Evolutionary conservation across 306 rosid species (phyloP), one percentile per base, ranked within the genome.

Genomic region (Alnus glutinosa): DNA sequence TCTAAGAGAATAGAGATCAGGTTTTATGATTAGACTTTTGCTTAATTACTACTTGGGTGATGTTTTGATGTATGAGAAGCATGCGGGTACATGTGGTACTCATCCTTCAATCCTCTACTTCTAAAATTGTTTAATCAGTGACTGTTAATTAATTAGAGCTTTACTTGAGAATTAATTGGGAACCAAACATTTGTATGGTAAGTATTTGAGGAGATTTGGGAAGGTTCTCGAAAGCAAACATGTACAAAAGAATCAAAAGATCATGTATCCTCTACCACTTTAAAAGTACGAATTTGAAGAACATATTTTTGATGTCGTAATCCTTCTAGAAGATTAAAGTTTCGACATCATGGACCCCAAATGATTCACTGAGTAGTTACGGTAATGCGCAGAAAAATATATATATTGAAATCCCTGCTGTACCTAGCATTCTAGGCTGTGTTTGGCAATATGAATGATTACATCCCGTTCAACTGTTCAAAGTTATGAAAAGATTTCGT

Each of bases 161-260:
- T 50, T 42, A 58, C 51, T 68, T 68, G 15, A 16, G 51, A 68
- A 44, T 18, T 42, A 9, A 28, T 0, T 7, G 46, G 34, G 32
- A n/a, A 68, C 72, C 72, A 42, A 4, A 44, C 51, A 68, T 11
- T 42, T 68, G 72, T 42, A 9, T n/a, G 7, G 6, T 9, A 18
- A 8, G 30, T 9, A 68, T 18, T 36, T 64, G 70, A 64, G 42
- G 70, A 64, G 70, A 64, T 64, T 36, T 34, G 9, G 5, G 4
- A 80, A 47, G 61, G 70, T 19, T 62, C 78, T 62, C 14, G 48
- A 36, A 30, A 64, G 2, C 23, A 64, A 64, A 64, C 70, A 64
- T 64, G 47, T 13, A 5, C 4, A 13, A 28, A 23, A 23, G 28
- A 23, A 23, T 23, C 28, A 23, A 23, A 23, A 23, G 28, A 23